Base-by-base conservation (phyloP, 2,329 filamentous ascomycete genomes). In the Aspergillus costaricaensis region DNA sequence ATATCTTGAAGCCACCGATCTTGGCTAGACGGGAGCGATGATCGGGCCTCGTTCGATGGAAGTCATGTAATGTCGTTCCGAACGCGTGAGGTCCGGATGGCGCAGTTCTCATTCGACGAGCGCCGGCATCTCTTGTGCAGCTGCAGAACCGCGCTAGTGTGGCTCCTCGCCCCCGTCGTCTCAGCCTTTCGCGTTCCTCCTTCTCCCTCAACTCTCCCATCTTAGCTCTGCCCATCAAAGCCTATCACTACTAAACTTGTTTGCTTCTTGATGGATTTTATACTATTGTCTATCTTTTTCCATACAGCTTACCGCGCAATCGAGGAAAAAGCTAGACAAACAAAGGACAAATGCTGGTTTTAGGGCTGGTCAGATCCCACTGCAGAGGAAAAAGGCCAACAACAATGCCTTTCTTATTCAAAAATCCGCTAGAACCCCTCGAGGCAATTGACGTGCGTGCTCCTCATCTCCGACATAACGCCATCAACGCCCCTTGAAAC, bases 321-420 rank as follows among this genome's bases (percentile, higher is more conserved):
- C 27, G 5, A 9, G 15, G 15, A 19, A 47, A 12, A 30, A 30
- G 4, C 9, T 30, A 30, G 9, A 30, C n/a, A 8, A 19, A 32
- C 25, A 19, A 30, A 2, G 17, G 23, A n/a, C 6, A 32, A 54
- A 17, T 2, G 23, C 23, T 39, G 38, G 21, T 12, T 32, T 25
- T 12, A 15, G 17, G 32, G 17, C 17, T 32, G n/a, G 17, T 23
- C 38, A 27, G 25, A 55, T 23, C 53, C 25, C 17, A 1, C 39
- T 43, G 53, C 53, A 43, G 39, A 47, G 17, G 25, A 23, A 39
- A 30, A 39, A 30, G 52, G 52, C n/a, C 17, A 36, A 47, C 21
- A 53, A 53, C 53, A 55, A 55, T 55, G 25, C 25, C 53, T 55
- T 55, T 55, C 53, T 55, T 36, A 55, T 19, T 17, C 30, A 41